Conservation (phyloP, 1,284 basidiomycete genomes). For the Ustilago tritici region DNA sequence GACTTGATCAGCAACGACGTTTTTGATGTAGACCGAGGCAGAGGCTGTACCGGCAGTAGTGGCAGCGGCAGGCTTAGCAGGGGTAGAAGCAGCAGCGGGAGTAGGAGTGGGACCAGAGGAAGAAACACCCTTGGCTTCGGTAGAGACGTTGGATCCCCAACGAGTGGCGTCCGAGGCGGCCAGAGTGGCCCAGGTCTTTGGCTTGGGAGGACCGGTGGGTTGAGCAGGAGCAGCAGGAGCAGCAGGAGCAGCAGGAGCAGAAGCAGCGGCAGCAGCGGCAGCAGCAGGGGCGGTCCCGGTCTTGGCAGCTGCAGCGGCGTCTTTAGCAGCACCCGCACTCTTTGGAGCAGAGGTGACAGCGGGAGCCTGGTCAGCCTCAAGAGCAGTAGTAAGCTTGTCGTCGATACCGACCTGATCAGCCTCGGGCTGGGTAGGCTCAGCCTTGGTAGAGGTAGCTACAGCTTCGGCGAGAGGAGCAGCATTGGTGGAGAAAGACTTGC, state of each 20-base stretch:
- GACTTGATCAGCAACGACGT: slow-evolving; percentile 83
- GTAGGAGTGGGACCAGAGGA: slow-evolving; percentile 46
- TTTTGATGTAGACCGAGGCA: slow-evolving; percentile 66
- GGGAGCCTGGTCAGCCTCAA: slow-evolving; percentile 55
- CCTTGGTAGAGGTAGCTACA: slow-evolving; percentile 37
- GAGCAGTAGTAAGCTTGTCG: slow-evolving; percentile 46
- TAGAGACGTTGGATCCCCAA: slow-evolving; percentile 64
- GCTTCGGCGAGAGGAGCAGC: slow-evolving; percentile 25
- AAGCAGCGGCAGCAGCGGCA: slow-evolving; percentile 69
- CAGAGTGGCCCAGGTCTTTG: slow-evolving; percentile 69
- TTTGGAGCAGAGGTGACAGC: slow-evolving; percentile 54
- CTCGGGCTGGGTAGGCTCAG: slow-evolving; percentile 31
- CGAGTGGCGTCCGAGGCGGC: slow-evolving; percentile 63
- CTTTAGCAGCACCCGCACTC: slow-evolving; percentile 24
- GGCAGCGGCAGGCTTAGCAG: slow-evolving; percentile 13
- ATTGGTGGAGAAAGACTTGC: slow-evolving; percentile 7
- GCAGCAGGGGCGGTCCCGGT: slow-evolving; percentile 64
- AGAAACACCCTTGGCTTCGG: slow-evolving; percentile 56
- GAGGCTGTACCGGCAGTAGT: slow-evolving; percentile 14
- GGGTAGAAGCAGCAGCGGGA: slow-evolving; percentile 62
- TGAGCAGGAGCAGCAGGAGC: too few relatives aligned
- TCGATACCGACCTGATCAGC: slow-evolving; percentile 61
- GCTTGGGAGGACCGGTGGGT: slow-evolving; percentile 57
- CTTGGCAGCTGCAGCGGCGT: slow-evolving; percentile 40
- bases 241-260: slow-evolving; percentile 64